These are phyloP conservation scores for Cytauxzoon felis DNA, from an alignment of 169 alveolate species.

Conservation along the genomic window DNA sequence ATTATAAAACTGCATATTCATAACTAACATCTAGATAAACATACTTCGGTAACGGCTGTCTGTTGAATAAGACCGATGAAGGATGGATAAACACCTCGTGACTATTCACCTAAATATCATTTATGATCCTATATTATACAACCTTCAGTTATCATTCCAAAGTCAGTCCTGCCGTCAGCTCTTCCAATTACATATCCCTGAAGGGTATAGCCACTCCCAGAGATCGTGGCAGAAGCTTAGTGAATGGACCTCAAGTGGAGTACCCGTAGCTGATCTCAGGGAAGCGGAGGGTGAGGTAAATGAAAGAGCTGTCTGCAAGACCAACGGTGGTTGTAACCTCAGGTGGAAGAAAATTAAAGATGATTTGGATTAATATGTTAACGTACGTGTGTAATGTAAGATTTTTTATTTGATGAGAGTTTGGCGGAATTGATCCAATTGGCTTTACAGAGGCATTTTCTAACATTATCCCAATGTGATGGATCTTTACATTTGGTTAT, in stretches of 20 bases:
- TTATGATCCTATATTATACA: too few relatives aligned
- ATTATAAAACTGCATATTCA: conserved; percentile 20
- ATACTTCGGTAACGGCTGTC: conserved; percentile 33
- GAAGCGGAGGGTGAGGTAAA: too few relatives aligned
- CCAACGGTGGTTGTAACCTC: too few relatives aligned
- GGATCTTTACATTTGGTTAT: conserved; percentile 37
- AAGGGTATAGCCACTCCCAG: too few relatives aligned
- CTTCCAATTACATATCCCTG: too few relatives aligned
- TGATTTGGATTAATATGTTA: neutral
- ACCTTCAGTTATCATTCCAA: too few relatives aligned
- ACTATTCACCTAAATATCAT: conserved; percentile 17
- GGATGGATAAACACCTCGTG: conserved; percentile 41
- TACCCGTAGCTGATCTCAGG: too few relatives aligned
- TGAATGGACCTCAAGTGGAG: too few relatives aligned
- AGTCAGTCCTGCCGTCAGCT: too few relatives aligned
- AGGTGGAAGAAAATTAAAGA: too few relatives aligned
- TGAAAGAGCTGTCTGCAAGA: too few relatives aligned
- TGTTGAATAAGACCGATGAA: conserved; percentile 43
- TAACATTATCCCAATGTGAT: conserved; percentile 54
- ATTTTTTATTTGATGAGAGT: conserved; percentile 13
- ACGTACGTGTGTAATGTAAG: conserved; percentile 33
- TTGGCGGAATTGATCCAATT: conserved; percentile 53
- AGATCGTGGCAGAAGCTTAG: too few relatives aligned
- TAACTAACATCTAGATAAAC: neutral
- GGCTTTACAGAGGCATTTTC: conserved; percentile 36